These are phyloP conservation scores for Sporothrix humicola DNA, from an alignment of 2,329 filamentous ascomycete genomes.

Conservation along the genomic window DNA sequence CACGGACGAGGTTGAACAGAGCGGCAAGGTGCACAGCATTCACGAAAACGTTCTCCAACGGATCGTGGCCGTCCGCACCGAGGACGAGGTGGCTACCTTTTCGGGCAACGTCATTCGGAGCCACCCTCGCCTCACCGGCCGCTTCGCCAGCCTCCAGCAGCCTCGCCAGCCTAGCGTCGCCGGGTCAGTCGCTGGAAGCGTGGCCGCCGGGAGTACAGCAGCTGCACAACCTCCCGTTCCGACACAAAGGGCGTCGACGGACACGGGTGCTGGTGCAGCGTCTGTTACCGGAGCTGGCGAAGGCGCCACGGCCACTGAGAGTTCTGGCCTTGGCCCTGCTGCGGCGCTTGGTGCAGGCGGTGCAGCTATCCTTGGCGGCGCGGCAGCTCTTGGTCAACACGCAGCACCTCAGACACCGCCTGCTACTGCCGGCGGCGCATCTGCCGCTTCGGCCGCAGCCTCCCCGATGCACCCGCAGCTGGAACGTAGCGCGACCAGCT, in stretches of 20 bases:
- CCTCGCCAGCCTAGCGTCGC: constrained; percentile 51
- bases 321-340: too few species aligned
- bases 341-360: too few species aligned
- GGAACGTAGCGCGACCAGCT: constrained; percentile 1
- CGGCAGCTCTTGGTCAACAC: neutral
- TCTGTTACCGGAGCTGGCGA: constrained; percentile 40
- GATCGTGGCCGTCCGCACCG: constrained; percentile 84
- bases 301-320: neutral
- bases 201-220: too few species aligned
- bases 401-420: constrained; percentile 21
- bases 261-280: neutral
- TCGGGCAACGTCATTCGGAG: constrained; percentile 52
- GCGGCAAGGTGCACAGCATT: constrained; percentile 74
- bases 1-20: constrained; percentile 88
- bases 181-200: constrained; percentile 36
- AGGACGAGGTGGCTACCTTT: constrained; percentile 83
- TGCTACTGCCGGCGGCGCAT: neutral
- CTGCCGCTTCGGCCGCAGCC: neutral
- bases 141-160: constrained; percentile 44
- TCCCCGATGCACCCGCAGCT: neutral
- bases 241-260: too few species aligned
- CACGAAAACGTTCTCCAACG: constrained; percentile 81
- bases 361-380: neutral
- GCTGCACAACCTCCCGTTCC: too few species aligned
- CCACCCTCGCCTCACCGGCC: constrained; percentile 52